Percentiles rank a stretch among this genome's conserved stretches.
Conservation (phyloP, 2,329 filamentous ascomycete species). For the Fusarium buxicola region DNA sequence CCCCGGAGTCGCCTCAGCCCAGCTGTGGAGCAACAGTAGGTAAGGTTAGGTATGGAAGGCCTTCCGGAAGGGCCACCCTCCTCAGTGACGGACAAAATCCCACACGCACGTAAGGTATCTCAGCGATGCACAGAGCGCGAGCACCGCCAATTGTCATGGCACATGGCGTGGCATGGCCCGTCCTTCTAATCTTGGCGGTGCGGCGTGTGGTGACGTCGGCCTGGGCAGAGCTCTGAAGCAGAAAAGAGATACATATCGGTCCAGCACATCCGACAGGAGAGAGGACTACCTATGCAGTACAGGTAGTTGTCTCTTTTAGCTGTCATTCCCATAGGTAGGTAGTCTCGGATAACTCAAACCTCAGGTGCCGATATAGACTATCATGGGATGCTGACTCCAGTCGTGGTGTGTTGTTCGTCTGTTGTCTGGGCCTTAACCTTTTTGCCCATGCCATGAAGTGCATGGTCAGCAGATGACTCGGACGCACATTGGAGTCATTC, state of each 20-base stretch:
- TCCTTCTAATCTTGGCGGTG: conserved; percentile 38
- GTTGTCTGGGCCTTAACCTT: conserved; percentile 9
- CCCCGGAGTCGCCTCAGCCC: conserved; percentile 43
- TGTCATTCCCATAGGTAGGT: conserved; percentile 22
- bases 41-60: conserved; percentile 22
- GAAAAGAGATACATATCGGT: conserved; percentile 34
- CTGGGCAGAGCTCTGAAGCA: conserved; percentile 29
- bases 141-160: conserved; percentile 36
- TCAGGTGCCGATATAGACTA: not conserved
- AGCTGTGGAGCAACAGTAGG: conserved; percentile 39
- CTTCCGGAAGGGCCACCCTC: conserved; percentile 37
- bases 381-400: conserved; percentile 15
- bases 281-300: conserved; percentile 16
- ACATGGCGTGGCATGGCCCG: conserved; percentile 34
- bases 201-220: conserved; percentile 44
- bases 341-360: conserved; percentile 22
- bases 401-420: conserved; percentile 30
- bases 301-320: conserved; percentile 25
- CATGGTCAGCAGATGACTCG: conserved; percentile 41
- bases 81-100: conserved; percentile 23
- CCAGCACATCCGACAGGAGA: conserved; percentile 37
- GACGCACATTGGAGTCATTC: conserved; percentile 45
- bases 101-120: conserved; percentile 16
- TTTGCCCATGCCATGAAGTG: conserved; percentile 30
- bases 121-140: conserved; percentile 31